Evolutionary conservation across 192 early-diverging fungal genomes (phyloP).

Genomic region (Backusella liffmaniae): DNA sequence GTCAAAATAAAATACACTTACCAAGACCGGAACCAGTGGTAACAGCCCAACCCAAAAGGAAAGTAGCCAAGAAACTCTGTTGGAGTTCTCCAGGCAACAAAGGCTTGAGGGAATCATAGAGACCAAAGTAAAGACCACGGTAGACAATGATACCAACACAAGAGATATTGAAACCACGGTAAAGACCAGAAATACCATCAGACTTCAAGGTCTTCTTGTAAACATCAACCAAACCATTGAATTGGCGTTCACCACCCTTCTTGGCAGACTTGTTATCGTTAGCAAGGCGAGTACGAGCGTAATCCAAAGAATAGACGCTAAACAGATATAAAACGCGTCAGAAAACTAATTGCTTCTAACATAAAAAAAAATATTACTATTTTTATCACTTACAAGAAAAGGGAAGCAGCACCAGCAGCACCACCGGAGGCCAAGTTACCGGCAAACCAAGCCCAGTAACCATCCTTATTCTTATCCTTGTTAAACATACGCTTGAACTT

Average conservation of each 20-base stretch:
- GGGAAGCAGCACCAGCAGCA: slow-evolving; percentile 88
- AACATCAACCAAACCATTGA: slow-evolving; percentile 84
- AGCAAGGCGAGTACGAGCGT: slow-evolving; percentile 96
- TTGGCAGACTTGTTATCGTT: slow-evolving; percentile 77
- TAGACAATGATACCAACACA: slow-evolving; percentile 88
- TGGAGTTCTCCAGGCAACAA: slow-evolving; percentile 31
- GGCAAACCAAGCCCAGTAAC: slow-evolving; percentile 83
- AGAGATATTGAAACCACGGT: slow-evolving; percentile 94
- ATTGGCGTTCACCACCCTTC: slow-evolving; percentile 83
- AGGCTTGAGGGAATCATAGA: slow-evolving; percentile 69
- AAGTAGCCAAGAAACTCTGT: slow-evolving; percentile 41
- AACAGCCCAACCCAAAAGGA: slow-evolving; percentile 61
- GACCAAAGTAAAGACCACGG: slow-evolving; percentile 81
- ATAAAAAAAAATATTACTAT: neutral
- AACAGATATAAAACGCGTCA: slow-evolving; percentile 5
- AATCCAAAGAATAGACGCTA: slow-evolving; percentile 96
- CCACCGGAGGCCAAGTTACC: slow-evolving; percentile 95
- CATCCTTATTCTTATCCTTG: slow-evolving; percentile 67
- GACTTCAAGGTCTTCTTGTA: slow-evolving; percentile 78
- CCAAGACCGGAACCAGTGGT: slow-evolving; percentile 81
- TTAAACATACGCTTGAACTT: slow-evolving; percentile 95
- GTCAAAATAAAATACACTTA: slow-evolving; percentile 14
- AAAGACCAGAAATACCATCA: slow-evolving; percentile 93
- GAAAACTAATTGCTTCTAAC: neutral
- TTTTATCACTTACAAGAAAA: slow-evolving; percentile 49